Evolutionary conservation across 208 protist genomes (phyloP).

Genomic region (Leishmania tarentolae): DNA sequence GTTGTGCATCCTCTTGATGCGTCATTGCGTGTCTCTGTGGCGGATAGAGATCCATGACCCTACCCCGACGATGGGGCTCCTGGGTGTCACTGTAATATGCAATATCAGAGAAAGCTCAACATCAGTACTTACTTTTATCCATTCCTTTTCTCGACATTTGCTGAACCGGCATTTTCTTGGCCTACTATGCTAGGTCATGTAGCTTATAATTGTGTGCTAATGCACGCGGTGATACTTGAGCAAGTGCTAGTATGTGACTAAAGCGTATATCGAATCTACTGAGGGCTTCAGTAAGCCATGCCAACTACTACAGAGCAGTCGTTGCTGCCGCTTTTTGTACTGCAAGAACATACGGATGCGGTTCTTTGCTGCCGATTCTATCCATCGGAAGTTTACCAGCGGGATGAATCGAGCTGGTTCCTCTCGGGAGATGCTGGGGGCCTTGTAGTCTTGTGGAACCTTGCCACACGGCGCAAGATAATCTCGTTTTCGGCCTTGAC

Average conservation of each 20-base stretch:
- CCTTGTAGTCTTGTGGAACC: constrained; percentile 70
- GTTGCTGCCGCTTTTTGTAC: constrained; percentile 61
- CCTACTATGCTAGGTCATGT: no score
- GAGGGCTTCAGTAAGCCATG: neutral
- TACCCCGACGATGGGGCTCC: neutral
- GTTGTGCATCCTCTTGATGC: neutral
- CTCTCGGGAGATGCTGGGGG: constrained; percentile 76
- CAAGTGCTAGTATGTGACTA: neutral
- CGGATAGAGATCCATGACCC: neutral
- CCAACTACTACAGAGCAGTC: neutral
- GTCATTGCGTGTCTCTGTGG: neutral
- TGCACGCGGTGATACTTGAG: neutral
- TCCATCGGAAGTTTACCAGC: constrained; percentile 10
- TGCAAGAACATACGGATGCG: constrained; percentile 53
- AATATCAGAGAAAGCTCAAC: no score
- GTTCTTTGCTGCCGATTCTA: constrained; percentile 71
- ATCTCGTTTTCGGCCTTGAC: constrained; percentile 39
- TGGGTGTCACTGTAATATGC: neutral
- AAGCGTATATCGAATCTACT: neutral
- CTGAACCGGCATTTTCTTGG: neutral
- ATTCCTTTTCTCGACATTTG: neutral
- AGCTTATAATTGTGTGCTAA: neutral
- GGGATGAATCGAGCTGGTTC: constrained; percentile 45
- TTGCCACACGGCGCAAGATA: constrained; percentile 49
- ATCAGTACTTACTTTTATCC: neutral